A percentile compares a stretch with the other conserved stretches of the same genome.
Conservation (phyloP, 768 basidiomycete genomes). For the Pisolithus orientalis region DNA sequence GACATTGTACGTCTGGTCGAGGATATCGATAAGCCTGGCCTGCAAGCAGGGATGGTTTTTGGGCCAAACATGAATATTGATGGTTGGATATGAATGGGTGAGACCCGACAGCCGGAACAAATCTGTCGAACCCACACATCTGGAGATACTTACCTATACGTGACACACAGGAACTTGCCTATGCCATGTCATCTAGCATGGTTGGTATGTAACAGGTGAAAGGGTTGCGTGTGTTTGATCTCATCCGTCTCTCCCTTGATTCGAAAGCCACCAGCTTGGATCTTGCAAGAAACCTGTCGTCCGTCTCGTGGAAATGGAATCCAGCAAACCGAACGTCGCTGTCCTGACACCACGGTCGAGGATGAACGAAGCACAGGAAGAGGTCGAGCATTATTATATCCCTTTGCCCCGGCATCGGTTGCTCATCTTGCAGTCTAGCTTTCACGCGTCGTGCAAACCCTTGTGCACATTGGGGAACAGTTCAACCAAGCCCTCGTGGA, state of each 20-base stretch:
- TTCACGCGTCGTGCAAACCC: conserved; percentile 21
- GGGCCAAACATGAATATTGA: not conserved
- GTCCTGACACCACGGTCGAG: conserved; percentile 12
- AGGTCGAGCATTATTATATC: conserved; percentile 11
- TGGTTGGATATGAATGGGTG: conserved; percentile 8
- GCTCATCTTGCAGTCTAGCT: conserved; percentile 7
- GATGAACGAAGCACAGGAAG: conserved; percentile 20
- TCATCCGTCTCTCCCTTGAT: not conserved
- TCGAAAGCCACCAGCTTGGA: conserved; percentile 2
- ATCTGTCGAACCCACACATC: conserved; percentile 9
- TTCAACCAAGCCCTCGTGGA: conserved; percentile 17
- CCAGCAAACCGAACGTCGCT: not conserved
- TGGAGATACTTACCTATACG: conserved; percentile 10
- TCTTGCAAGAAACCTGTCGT: not conserved
- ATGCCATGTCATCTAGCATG: not conserved
- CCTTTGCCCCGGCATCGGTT: not conserved
- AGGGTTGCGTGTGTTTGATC: not conserved
- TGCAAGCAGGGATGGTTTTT: conserved; percentile 1
- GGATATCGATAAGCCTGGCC: conserved; percentile 24
- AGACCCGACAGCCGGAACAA: not conserved
- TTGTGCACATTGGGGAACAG: conserved; percentile 26
- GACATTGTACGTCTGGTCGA: conserved; percentile 19
- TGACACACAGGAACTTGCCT: not conserved
- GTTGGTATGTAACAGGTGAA: not conserved
- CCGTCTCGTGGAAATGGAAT: not conserved